phyloP scores from a whole-genome alignment of 495 filamentous ascomycete species.

The Coniosporium apollinis region DNA sequence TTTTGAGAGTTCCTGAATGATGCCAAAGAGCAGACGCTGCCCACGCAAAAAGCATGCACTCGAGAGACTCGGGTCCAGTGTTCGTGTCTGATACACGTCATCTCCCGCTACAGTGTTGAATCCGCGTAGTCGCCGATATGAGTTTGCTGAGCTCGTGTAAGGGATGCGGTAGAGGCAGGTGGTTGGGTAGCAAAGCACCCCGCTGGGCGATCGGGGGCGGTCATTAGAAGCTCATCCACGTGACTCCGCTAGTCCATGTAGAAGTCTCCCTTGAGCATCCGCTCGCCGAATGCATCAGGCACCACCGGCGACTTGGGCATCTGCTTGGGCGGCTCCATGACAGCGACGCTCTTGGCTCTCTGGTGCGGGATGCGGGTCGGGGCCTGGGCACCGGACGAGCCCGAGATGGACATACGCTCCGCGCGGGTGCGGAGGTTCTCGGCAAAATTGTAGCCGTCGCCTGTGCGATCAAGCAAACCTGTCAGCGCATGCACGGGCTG shows the following conservation, averaged over 20 bases:
- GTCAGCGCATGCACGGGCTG: slow-evolving; percentile 46
- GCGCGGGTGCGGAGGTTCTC: slow-evolving; percentile 82
- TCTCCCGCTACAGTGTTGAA: too few species aligned
- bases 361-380: slow-evolving; percentile 24
- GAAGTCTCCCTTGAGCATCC: slow-evolving; percentile 93
- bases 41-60: too few species aligned
- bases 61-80: too few species aligned
- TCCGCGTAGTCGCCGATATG: too few species aligned
- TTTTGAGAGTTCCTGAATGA: too few species aligned
- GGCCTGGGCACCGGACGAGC: slow-evolving; percentile 16
- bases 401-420: slow-evolving; percentile 56
- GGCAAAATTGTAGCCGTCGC: slow-evolving; percentile 88
- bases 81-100: too few species aligned
- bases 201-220: too few species aligned
- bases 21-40: too few species aligned
- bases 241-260: slow-evolving; percentile 64
- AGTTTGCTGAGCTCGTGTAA: too few species aligned
- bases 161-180: too few species aligned
- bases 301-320: slow-evolving; percentile 33
- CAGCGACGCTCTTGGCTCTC: slow-evolving; percentile 45
- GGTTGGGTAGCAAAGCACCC: too few species aligned
- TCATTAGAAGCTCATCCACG: too few species aligned
- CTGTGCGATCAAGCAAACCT: slow-evolving; percentile 39
- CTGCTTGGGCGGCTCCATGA: slow-evolving; percentile 43
- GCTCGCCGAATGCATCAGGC: slow-evolving; percentile 86